Conservation (phyloP, 768 basidiomycete genomes). For the Trametes cinnabarina region DNA sequence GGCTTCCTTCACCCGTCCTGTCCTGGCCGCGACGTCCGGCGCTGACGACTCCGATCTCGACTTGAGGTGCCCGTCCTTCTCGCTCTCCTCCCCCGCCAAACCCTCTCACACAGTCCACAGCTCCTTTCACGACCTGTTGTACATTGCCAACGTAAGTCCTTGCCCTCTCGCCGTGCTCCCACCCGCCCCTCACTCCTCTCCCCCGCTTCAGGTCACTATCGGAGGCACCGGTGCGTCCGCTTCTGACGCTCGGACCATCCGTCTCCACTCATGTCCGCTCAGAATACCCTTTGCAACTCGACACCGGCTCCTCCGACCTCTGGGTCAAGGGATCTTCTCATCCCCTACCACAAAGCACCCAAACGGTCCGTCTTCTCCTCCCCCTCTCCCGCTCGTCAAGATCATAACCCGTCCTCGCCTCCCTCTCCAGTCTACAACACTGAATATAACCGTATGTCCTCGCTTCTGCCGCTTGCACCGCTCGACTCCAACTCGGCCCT, state of each 20-base stretch:
- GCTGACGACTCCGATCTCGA: constrained; percentile 34
- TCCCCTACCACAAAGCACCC: constrained; percentile 20
- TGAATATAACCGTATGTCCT: constrained; percentile 64
- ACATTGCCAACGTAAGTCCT: constrained; percentile 69
- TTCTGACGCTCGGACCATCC: background rate
- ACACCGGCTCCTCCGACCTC: constrained; percentile 83
- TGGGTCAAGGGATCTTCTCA: constrained; percentile 43
- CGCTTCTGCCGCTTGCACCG: background rate
- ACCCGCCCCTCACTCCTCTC: background rate
- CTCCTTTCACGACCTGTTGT: constrained; percentile 73
- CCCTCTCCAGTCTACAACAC: constrained; percentile 37
- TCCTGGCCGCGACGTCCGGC: constrained; percentile 31
- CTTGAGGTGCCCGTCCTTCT: constrained; percentile 19
- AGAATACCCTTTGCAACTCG: constrained; percentile 77
- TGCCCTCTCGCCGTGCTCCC: background rate
- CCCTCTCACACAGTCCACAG: constrained; percentile 34
- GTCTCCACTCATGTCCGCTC: constrained; percentile 5
- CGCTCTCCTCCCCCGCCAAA: background rate
- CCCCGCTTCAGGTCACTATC: constrained; percentile 54
- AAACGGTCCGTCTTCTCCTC: constrained; percentile 23
- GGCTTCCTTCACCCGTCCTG: constrained; percentile 17
- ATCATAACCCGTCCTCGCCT: constrained; percentile 1
- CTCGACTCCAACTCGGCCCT: background rate
- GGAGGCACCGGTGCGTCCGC: constrained; percentile 53
- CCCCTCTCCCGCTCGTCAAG: too few relatives aligned